phyloP scores from a whole-genome alignment of 1,139 yeast genomes.

The Yamadazyma dendronema region DNA sequence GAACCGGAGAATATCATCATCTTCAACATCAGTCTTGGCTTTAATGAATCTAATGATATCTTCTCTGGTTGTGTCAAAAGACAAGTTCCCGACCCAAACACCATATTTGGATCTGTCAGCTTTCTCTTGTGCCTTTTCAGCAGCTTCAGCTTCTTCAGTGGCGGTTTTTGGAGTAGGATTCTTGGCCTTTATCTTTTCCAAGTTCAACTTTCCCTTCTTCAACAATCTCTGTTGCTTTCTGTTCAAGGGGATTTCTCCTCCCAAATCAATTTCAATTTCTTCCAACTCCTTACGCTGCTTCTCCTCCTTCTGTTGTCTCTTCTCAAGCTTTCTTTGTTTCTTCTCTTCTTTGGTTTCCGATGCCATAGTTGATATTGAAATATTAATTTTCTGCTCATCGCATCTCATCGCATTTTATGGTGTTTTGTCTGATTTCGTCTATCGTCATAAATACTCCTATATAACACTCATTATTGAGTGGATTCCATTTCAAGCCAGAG shows the following conservation, averaged over 20 bases:
- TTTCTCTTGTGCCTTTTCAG: conserved; percentile 19
- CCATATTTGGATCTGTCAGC: conserved; percentile 56
- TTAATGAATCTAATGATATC: conserved; percentile 66
- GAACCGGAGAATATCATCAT: conserved; percentile 55
- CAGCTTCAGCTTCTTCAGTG: conserved; percentile 27
- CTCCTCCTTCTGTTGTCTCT: conserved; percentile 7
- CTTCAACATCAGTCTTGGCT: conserved; percentile 54
- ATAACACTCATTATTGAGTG: background rate
- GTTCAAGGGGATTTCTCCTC: conserved; percentile 78
- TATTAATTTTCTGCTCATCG: conserved; percentile 2
- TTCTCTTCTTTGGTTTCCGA: conserved; percentile 10
- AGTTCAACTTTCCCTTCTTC: conserved; percentile 72
- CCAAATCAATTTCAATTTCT: conserved; percentile 79
- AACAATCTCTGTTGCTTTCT: conserved; percentile 86
- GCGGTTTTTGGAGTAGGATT: conserved; percentile 44
- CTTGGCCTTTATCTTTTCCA: conserved; percentile 55
- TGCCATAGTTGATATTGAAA: background rate
- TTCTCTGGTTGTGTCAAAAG: conserved; percentile 80
- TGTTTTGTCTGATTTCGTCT: conserved; percentile 1
- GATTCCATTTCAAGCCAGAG: conserved; percentile 54
- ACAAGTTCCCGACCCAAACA: conserved; percentile 92
- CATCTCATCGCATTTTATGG: conserved; percentile 3
- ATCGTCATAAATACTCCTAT: conserved; percentile 1
- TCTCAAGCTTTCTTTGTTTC: conserved; percentile 8
- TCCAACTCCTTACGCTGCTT: conserved; percentile 23